A percentile compares a stretch with the other conserved stretches of the same genome.
Conservation (phyloP, 345 rosid species). For the Aquilaria malaccensis region DNA sequence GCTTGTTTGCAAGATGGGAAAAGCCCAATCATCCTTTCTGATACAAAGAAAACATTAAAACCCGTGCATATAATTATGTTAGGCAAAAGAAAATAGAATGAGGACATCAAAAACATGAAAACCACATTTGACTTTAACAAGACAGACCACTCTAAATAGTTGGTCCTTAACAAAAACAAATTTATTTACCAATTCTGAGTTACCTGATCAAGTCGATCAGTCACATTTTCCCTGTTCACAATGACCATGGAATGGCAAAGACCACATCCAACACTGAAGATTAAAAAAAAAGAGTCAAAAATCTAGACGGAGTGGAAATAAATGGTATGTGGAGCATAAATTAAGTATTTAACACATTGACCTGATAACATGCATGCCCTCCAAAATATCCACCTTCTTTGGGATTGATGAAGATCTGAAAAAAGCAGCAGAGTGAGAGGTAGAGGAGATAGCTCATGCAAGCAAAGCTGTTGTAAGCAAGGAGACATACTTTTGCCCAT, state of each 20-base stretch:
- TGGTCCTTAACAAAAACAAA: neutral
- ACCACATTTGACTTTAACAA: neutral
- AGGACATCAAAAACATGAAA: neutral
- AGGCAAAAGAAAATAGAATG: too few relatives aligned
- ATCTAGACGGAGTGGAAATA: slow-evolving; percentile 1
- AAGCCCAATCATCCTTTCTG: neutral
- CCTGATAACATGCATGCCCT: slow-evolving; percentile 91
- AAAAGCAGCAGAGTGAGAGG: slow-evolving; percentile 3
- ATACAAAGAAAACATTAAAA: neutral
- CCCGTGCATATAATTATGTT: neutral
- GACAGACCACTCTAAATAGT: too few relatives aligned
- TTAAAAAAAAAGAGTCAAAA: neutral
- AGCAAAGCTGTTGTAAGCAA: neutral
- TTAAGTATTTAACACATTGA: slow-evolving; percentile 19
- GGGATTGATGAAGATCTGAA: slow-evolving; percentile 91
- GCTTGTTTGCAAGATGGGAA: neutral
- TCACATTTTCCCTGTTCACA: slow-evolving; percentile 60
- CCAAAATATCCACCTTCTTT: slow-evolving; percentile 86
- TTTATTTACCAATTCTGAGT: neutral
- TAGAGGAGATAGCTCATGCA: neutral
- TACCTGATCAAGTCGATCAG: slow-evolving; percentile 87
- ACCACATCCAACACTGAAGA: slow-evolving; percentile 84
- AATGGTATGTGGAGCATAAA: neutral
- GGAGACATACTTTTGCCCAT: slow-evolving; percentile 69
- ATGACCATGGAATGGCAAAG: slow-evolving; percentile 81